phyloP scores from a whole-genome alignment of 495 filamentous ascomycete species.

The Clohesyomyces aquaticus region DNA sequence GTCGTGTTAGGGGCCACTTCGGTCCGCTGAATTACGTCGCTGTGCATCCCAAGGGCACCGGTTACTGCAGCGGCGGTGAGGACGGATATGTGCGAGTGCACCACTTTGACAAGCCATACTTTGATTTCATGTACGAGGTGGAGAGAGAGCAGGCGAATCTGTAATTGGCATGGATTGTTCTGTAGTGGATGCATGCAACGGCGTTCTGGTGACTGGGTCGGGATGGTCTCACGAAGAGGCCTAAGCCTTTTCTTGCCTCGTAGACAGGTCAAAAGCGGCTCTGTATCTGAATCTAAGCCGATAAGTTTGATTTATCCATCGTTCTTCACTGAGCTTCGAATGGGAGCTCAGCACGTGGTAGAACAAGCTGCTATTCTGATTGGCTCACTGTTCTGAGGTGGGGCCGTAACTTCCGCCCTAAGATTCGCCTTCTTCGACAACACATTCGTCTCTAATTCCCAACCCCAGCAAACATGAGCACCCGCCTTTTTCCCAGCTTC shows the following conservation, averaged over 20 bases:
- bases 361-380: not conserved
- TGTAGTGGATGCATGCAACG: conserved; percentile 29
- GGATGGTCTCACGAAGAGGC: conserved; percentile 4
- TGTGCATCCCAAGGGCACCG: conserved; percentile 83
- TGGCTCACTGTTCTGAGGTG: not conserved
- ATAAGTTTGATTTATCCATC: not conserved
- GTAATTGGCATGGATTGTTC: conserved; percentile 19
- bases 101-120: conserved; percentile 97
- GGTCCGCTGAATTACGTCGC: conserved; percentile 90
- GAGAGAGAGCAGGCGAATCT: conserved; percentile 62
- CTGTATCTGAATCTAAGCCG: not conserved
- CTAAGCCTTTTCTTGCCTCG: not conserved
- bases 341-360: not conserved
- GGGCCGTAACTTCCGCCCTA: too few species aligned
- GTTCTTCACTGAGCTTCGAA: not conserved
- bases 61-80: conserved; percentile 93
- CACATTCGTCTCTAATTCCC: too few species aligned
- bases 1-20: conserved; percentile 94
- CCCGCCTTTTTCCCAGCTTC: not conserved
- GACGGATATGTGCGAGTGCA: conserved; percentile 98
- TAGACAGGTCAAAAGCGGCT: not conserved
- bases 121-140: conserved; percentile 98
- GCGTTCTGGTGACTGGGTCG: conserved; percentile 25
- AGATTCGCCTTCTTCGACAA: too few species aligned
- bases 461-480: not conserved